Evolutionary conservation across 345 rosid genomes (phyloP).

Genomic region (thale cress (Arabidopsis thaliana)): DNA sequence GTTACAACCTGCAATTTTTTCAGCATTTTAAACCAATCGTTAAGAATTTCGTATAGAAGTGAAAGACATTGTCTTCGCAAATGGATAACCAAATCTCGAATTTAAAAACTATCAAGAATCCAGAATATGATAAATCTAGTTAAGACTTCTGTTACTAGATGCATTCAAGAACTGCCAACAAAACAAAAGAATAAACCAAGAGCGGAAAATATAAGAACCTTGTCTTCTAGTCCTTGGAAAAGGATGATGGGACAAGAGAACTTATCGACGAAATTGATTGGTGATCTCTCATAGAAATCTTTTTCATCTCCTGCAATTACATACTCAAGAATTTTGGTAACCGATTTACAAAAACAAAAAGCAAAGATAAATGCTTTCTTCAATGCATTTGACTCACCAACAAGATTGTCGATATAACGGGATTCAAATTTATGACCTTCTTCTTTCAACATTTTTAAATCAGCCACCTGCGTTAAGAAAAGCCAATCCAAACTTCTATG

Average conservation of each 20-base stretch:
- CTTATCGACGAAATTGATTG: conserved; percentile 77
- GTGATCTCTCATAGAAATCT: conserved; percentile 78
- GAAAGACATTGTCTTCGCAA: background rate
- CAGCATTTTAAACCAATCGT: background rate
- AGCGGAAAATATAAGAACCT: conserved; percentile 52
- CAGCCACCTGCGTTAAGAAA: conserved; percentile 68
- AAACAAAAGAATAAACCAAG: background rate
- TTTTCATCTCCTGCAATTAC: conserved; percentile 67
- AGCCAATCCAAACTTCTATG: conserved; percentile 8
- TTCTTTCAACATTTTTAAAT: conserved; percentile 74
- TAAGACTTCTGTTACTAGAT: conserved; percentile 6
- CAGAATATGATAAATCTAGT: conserved; percentile 10
- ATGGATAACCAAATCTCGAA: background rate
- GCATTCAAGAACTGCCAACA: background rate
- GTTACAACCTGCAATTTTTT: conserved; percentile 72
- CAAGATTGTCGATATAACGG: conserved; percentile 81
- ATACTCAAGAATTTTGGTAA: conserved; percentile 29
- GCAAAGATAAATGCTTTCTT: conserved; percentile 2
- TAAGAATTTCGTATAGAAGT: background rate
- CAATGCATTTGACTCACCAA: conserved; percentile 60
- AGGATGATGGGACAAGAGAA: conserved; percentile 96
- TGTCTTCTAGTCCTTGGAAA: conserved; percentile 95
- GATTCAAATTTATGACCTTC: conserved; percentile 95
- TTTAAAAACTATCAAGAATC: conserved; percentile 2
- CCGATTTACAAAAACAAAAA: conserved; percentile 10